phyloP scores from a whole-genome alignment of 75 land plant genomes.

The Adiantum capillusveneris region DNA sequence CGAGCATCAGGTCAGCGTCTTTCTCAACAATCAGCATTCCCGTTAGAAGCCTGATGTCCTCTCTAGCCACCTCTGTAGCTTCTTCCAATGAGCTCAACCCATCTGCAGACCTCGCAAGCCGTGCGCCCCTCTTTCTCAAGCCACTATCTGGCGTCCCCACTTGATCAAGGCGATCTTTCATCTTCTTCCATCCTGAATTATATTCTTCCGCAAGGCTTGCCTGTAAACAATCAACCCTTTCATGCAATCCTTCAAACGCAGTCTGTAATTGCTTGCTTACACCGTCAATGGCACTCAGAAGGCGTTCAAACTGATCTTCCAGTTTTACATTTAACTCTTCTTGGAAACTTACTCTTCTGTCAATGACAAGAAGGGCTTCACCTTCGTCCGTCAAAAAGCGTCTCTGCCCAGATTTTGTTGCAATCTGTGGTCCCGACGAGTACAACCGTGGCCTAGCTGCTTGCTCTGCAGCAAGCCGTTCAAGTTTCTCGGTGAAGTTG shows the following conservation, averaged over 20 bases:
- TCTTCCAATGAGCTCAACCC: neutral
- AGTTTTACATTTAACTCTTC: neutral
- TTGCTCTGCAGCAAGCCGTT: too few relatives aligned
- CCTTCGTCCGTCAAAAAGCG: too few relatives aligned
- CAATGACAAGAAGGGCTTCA: too few relatives aligned
- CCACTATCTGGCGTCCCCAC: neutral
- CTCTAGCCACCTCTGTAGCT: constrained; percentile 3
- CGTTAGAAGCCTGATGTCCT: neutral
- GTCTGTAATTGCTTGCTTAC: neutral
- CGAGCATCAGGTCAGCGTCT: neutral
- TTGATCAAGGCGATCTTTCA: neutral
- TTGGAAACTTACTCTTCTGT: neutral
- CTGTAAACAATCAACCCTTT: neutral
- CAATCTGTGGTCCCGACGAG: too few relatives aligned
- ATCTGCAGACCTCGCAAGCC: neutral
- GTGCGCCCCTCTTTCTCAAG: neutral
- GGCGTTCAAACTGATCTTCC: neutral
- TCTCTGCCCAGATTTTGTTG: too few relatives aligned
- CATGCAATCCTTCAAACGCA: neutral
- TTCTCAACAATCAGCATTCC: constrained; percentile 2
- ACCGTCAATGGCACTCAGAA: constrained; percentile 1
- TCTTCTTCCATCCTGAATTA: neutral
- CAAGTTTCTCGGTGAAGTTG: too few relatives aligned
- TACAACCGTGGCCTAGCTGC: too few relatives aligned
- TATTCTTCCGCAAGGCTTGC: constrained; percentile 1